Base-by-base conservation (phyloP, 768 basidiomycete species). In the Pluteus cervinus region DNA sequence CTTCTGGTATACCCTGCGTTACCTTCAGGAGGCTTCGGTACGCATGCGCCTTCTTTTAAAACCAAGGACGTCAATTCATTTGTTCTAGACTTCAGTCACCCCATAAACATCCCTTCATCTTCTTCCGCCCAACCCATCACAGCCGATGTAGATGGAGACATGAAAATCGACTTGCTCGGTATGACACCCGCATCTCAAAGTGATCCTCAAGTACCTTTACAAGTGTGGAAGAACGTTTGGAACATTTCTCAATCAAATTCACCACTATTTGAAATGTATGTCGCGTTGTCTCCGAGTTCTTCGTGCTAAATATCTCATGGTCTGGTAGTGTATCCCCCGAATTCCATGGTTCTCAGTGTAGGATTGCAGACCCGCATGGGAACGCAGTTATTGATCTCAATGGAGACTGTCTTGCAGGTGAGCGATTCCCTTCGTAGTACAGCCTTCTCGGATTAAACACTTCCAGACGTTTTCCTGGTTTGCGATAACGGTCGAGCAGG, bases 321-420 rank as follows among this genome's bases (percentile, higher is more conserved):
- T 20, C 24, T n/a, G 22, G 26, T 34, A 88, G 85, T 7, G 56
- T 61, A 21, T 66, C 78, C 30, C 75, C 85, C 2, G 69, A 71
- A 11, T 76, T 90, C 47, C 57, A 68, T 15, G 80, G 75, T 10
- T 47, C 67, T 20, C 77, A 79, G 29, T 99, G 96, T 59, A 71
- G 62, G 7, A 56, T 90, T n/a, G 75, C 87, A 8, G 80, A 82
- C 45, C 93, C 94, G 4, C 96, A 98, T 54, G 91, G 86, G 53
- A 96, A 93, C 58, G 93, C 92, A 0, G 84, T 92, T 12, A 75
- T 98, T 4, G 96, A 99, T 52, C 63, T 99, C 25, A 78, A 98
- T 44, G 96, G 96, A 9, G 96, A 99, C 57, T 98, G 96, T 57
- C 69, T 96, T 3, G 90, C 93, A 45, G 90, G 90, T 85, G 43